Percentiles rank a stretch among this genome's conserved stretches.
These are phyloP conservation scores for Anthoceros angustus DNA, from an alignment of 225 moss, liverwort and hornwort species.

Conservation along the genomic window DNA sequence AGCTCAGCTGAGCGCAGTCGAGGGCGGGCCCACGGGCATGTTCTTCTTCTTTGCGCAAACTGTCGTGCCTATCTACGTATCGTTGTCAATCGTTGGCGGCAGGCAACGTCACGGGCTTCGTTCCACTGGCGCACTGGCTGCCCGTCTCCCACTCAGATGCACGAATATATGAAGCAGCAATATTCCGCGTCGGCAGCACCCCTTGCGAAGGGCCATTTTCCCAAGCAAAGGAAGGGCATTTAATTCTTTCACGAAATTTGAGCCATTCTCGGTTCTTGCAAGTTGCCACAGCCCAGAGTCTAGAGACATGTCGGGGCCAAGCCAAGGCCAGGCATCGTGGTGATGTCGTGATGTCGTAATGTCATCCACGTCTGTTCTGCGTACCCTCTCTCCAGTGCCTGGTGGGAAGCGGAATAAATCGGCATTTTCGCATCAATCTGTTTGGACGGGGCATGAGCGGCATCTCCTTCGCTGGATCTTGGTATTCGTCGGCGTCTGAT, in stretches of 20 bases:
- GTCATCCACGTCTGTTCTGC: background rate
- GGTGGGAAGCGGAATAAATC: background rate
- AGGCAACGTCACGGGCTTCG: background rate
- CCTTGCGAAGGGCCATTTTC: background rate
- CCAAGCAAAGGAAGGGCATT: too few relatives aligned
- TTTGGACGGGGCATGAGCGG: too few relatives aligned
- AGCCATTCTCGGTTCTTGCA: too few relatives aligned
- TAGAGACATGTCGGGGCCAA: too few relatives aligned
- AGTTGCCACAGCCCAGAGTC: too few relatives aligned
- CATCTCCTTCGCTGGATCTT: too few relatives aligned
- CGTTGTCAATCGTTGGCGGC: too few relatives aligned
- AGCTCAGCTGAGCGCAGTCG: background rate
- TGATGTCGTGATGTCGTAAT: too few relatives aligned
- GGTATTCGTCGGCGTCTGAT: too few relatives aligned
- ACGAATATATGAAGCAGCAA: background rate
- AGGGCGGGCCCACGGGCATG: background rate
- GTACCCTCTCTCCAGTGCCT: background rate
- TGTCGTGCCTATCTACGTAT: background rate
- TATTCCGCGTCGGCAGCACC: background rate
- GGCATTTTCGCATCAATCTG: background rate
- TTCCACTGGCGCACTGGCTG: background rate
- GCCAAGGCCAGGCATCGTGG: too few relatives aligned
- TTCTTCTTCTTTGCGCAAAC: background rate
- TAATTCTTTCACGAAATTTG: too few relatives aligned
- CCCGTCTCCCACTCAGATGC: background rate